Conservation (phyloP, 2,329 filamentous ascomycete species). For the Trichothecium roseum region DNA sequence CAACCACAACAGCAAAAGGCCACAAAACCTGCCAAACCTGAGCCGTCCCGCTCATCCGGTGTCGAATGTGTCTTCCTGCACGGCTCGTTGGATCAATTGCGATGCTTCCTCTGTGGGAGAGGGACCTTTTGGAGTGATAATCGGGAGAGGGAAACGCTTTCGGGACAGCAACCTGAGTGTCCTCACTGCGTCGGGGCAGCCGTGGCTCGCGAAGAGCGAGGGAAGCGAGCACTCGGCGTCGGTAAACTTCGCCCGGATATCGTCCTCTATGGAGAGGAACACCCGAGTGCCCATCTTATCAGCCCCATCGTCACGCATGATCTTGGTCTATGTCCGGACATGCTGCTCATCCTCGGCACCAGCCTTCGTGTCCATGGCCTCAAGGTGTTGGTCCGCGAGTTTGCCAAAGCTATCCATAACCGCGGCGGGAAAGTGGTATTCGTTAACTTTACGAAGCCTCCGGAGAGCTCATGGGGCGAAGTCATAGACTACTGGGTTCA, state of each 20-base stretch:
- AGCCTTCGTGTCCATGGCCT: conserved; percentile 62
- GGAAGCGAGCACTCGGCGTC: conserved; percentile 56
- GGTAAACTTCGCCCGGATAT: conserved; percentile 63
- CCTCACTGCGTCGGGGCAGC: conserved; percentile 54
- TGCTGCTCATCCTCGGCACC: conserved; percentile 61
- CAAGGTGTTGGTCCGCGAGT: conserved; percentile 60
- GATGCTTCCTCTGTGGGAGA: conserved; percentile 52
- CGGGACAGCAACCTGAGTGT: conserved; percentile 56
- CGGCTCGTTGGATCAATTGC: conserved; percentile 53
- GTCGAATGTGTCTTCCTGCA: conserved; percentile 63
- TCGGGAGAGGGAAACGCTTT: conserved; percentile 45
- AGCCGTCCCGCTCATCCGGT: conserved; percentile 26
- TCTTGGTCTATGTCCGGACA: conserved; percentile 51
- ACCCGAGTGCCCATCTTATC: conserved; percentile 58
- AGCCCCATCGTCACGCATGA: conserved; percentile 60
- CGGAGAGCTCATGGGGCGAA: conserved; percentile 63
- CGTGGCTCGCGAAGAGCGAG: conserved; percentile 50
- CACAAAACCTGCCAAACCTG: conserved; percentile 10
- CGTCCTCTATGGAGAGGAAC: conserved; percentile 64
- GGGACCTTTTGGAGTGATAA: conserved; percentile 49
- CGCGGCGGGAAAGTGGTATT: conserved; percentile 60
- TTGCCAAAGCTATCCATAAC: conserved; percentile 60
- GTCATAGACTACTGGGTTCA: conserved; percentile 65
- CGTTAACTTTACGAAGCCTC: conserved; percentile 62
- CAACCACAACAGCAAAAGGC: conserved; percentile 4